Base-by-base conservation (phyloP, 768 basidiomycete genomes). In the Tricholoma matsutake region DNA sequence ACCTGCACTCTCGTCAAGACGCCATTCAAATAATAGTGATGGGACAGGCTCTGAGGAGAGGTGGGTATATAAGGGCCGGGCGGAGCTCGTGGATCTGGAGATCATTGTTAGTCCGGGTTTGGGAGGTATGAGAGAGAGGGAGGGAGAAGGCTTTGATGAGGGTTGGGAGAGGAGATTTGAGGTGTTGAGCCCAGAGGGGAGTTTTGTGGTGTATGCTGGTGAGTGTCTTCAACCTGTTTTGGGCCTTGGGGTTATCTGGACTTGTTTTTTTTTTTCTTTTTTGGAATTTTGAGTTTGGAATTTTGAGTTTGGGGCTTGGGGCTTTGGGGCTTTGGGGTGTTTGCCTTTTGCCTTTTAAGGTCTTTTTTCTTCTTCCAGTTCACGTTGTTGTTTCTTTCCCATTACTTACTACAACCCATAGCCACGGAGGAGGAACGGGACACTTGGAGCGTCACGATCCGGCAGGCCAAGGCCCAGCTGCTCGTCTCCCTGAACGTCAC, bases 191-290 rank as follows among this genome's bases (percentile, higher is more conserved):
- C 92, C 92, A 1, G 86, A 85, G 57, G 85, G 83, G 16, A 92
- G 88, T 61, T 94, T 93, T 64, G 86, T 86, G 1, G 71, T 93
- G 25, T 88, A 91, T 74, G 81, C 87, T 3, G 78, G 91, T 90
- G 65, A 63, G 82, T 63, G 51, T 31, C 31, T 52, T 31, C 7
- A 14, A 8, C 1, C 2, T 22, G 6, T n/a, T n/a, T n/a, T n/a
- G 22, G 20, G 47, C 1, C 28, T 28, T 6, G 22, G 22, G 9
- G 22, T 25, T 3, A 3, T 25, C 22, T 3, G 39, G n/a, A n/a
- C n/a, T n/a, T n/a, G n/a, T n/a, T n/a, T 18, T 8, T 45, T 20
- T 8, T 45, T 20, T 7, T 45, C 11, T 20, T 20, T 45, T n/a
- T n/a, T n/a, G n/a, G 2, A 7, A 18, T 8, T 18, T 45, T 45